Evolutionary conservation across 345 rosid genomes (phyloP), one percentile per base, ranked within the genome.

Genomic region (Corymbia maculata): DNA sequence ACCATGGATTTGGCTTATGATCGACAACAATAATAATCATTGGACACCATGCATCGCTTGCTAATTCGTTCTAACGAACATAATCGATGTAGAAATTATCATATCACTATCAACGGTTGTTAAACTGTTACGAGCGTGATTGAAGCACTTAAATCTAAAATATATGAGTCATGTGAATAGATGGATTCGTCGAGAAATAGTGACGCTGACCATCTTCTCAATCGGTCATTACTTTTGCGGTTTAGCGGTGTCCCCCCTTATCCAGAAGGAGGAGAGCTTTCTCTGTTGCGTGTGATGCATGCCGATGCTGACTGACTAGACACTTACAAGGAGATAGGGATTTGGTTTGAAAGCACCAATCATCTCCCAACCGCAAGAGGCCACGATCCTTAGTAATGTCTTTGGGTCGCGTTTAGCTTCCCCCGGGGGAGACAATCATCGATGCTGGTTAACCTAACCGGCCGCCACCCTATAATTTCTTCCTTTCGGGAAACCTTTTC

Each of bases 31-130:
- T 19, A 64, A 6, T 64, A n/a, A 14, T 64, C 6, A 32, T 16
- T 8, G 17, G 32, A 6, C n/a, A 13, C 36, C 70, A 28, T 3
- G 68, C 68, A 10, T 26, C 68, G 1, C 68, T 61, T 3, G 68
- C n/a, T 61, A 26, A 61, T n/a, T 28, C 6, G 0, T 61, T 15
- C 32, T 12, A 11, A 28, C 4, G 28, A 61, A 61, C 14, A 10
- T 12, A 24, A 0, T 59, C 6, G 0, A 0, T 24, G 66, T 12
- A 28, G 9, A 24, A 10, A 59, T 3, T 9, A 59, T 59, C 66
- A 24, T 59, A 59, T 24, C 59, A 3, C 22, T 22, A 55, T 22
- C 61, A 9, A 0, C 0, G 4, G 61, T 55, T 22, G 61, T 0
- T 22, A 55, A 4, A 28, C 24, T 0, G 28, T 55, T 55, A 36